Evolutionary conservation across 768 basidiomycete genomes (phyloP), one percentile per base, ranked within the genome.

Genomic region (Lepiota venenata): DNA sequence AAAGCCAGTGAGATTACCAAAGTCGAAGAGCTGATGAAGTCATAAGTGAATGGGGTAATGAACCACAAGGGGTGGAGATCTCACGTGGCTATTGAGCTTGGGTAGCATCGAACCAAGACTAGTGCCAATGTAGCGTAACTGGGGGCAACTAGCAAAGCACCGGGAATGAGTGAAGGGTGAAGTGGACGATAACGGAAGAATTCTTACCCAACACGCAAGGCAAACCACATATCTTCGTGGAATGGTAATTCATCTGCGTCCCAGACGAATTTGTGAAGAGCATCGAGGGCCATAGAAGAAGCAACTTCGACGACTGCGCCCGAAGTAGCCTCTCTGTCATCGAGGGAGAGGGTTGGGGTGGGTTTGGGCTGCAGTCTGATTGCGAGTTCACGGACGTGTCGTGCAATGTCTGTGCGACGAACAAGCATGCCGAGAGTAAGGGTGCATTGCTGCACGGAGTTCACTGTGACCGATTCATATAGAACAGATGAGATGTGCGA

Each of bases 221-320:
- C 81, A 56, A 86, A 79, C 88, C 88, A 91, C 84, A 91, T 86
- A 57, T 85, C 83, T 56, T 90, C 88, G 57, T 80, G 70, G 32
- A 76, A 78, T 14, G 84, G 80, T 32, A 83, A 71, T 63, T 87
- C 85, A 11, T 87, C 85, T 3, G 80, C 85, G 56, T 84, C 84
- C 88, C 88, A 91, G 35, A 79, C 69, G 61, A 91, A 91, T 11
- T 73, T 81, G 25, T 74, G 69, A 38, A 91, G 75, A 16, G 84
- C 85, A 44, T 90, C 88, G 40, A 91, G 67, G 44, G 69, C 65
- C 60, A 61, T 69, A 38, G 78, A 71, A 5, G 69, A 68, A 7
- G 83, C 85, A 8, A 79, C 70, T 18, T 71, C 62, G 18, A 77
- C 67, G 25, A 88, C 74, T 2, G 83, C 76, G 15, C 70, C 65